Conservation (phyloP, 1,139 yeast genomes). For the Lodderomyces jiufengensis region DNA sequence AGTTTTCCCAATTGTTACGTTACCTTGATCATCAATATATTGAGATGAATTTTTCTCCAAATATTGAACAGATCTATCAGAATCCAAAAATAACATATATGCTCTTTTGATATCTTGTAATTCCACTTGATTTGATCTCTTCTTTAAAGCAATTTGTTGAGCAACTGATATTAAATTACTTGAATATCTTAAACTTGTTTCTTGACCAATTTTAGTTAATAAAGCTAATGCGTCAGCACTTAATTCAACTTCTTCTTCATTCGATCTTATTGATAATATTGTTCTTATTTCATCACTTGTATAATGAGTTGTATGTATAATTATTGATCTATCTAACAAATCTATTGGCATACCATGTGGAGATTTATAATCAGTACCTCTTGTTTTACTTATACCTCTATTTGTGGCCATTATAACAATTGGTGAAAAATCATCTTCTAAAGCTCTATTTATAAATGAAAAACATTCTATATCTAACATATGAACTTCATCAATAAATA, state of each 20-base stretch:
- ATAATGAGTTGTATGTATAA: slow-evolving; percentile 81
- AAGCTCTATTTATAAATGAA: slow-evolving; percentile 90
- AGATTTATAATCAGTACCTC: slow-evolving; percentile 91
- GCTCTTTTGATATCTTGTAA: slow-evolving; percentile 85
- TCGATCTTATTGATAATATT: slow-evolving; percentile 86
- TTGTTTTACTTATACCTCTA: slow-evolving; percentile 85
- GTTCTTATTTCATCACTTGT: slow-evolving; percentile 78
- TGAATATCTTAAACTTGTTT: slow-evolving; percentile 90
- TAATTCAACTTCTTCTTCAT: slow-evolving; percentile 92
- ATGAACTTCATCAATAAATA: slow-evolving; percentile 97
- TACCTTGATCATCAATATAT: slow-evolving; percentile 71
- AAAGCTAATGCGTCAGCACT: slow-evolving; percentile 80
- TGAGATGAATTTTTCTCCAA: slow-evolving; percentile 65
- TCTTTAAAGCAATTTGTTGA: slow-evolving; percentile 77
- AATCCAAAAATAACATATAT: slow-evolving; percentile 81
- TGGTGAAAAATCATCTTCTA: slow-evolving; percentile 96
- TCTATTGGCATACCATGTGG: slow-evolving; percentile 98
- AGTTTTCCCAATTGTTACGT: slow-evolving; percentile 47
- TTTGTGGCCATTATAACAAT: slow-evolving; percentile 98
- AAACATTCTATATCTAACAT: slow-evolving; percentile 98
- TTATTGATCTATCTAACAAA: slow-evolving; percentile 88
- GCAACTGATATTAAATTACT: slow-evolving; percentile 87
- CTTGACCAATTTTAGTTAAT: slow-evolving; percentile 88
- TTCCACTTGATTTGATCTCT: slow-evolving; percentile 69
- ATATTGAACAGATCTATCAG: slow-evolving; percentile 80